Base-by-base conservation (phyloP, 805 yeast genomes). In the Yarrowia osloensis region DNA sequence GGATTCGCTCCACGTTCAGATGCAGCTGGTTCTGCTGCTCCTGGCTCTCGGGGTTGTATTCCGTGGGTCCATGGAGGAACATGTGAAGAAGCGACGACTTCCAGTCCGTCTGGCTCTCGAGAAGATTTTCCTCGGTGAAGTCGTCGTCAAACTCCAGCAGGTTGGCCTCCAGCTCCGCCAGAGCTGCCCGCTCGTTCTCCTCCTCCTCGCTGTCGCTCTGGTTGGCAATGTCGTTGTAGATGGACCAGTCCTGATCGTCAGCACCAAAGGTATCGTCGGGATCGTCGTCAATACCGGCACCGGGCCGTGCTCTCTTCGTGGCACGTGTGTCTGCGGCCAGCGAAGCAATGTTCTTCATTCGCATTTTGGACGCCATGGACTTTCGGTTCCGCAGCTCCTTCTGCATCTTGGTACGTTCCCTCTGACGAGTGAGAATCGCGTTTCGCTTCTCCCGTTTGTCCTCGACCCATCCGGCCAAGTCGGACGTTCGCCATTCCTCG, bases 241-340 rank as follows among this genome's bases (percentile, higher is more conserved):
- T 87, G 24, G 89, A 86, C 98, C 98, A 94, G 77, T 95, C 99
- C 67, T 90, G 97, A 74, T 94, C 98, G 73, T 91, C 87, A 2
- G 97, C 93, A 67, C 98, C 98, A 77, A 94, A 93, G 0, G 93
- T 90, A 77, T 94, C 98, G 72, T 87, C 91, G 17, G 96, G 96
- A 75, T 91, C 98, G 12, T 54, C 61, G 15, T 54, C 61, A 71
- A 90, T 91, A 59, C 40, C 68, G 65, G 44, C 66, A 22, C 54
- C 54, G 17, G 69, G 46, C 1, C 72, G 61, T 39, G 75, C 69
- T 50, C 73, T 67, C 63, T 70, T 71, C 59, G 71, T 57, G 46
- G 73, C 67, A 35, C 68, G 76, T n/a, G 75, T 70, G 11, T 90
- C 95, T 55, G 87, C 82, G 0, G 97, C 98, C 69, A 94, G 81